These are phyloP conservation scores for Penicillium sp. DNA, from an alignment of 2,329 filamentous ascomycete species.

Conservation along the genomic window DNA sequence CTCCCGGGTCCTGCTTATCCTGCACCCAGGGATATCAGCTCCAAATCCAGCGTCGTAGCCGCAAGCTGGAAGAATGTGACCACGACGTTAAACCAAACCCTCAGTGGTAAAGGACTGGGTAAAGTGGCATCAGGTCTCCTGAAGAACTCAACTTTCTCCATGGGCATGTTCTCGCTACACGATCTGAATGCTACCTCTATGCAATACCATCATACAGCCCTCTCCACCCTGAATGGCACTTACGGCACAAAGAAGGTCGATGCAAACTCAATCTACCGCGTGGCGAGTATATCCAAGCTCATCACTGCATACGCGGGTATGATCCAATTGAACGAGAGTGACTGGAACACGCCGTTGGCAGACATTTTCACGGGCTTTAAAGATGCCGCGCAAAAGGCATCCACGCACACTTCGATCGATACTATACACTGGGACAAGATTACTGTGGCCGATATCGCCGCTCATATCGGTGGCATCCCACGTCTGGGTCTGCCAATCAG, in stretches of 20 bases:
- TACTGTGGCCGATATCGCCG: slow-evolving; percentile 44
- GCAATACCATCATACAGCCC: slow-evolving; percentile 34
- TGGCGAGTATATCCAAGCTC: slow-evolving; percentile 40
- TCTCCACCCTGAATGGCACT: slow-evolving; percentile 17
- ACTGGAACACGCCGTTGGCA: slow-evolving; percentile 44
- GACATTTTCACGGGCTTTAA: slow-evolving; percentile 43
- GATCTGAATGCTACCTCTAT: slow-evolving; percentile 28
- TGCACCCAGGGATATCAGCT: slow-evolving; percentile 32
- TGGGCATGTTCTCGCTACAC: slow-evolving; percentile 38
- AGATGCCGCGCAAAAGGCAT: slow-evolving; percentile 18
- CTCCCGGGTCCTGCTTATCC: slow-evolving; percentile 31
- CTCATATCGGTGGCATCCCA: slow-evolving; percentile 44
- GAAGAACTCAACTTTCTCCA: slow-evolving; percentile 37
- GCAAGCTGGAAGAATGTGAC: slow-evolving; percentile 34
- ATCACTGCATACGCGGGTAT: slow-evolving; percentile 39
- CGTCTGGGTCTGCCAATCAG: slow-evolving; percentile 23
- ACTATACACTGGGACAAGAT: slow-evolving; percentile 46
- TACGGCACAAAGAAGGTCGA: slow-evolving; percentile 36
- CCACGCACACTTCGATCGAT: background rate
- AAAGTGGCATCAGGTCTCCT: background rate
- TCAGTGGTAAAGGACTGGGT: slow-evolving; percentile 3
- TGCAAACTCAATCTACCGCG: slow-evolving; percentile 41
- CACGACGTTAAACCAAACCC: slow-evolving; percentile 15
- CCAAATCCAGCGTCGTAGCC: slow-evolving; percentile 29
- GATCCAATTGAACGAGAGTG: slow-evolving; percentile 27